A percentile compares a stretch with the other conserved stretches of the same genome.
phyloP scores from a whole-genome alignment of 2,329 filamentous ascomycete species.

The Epichloe coenophiala region DNA sequence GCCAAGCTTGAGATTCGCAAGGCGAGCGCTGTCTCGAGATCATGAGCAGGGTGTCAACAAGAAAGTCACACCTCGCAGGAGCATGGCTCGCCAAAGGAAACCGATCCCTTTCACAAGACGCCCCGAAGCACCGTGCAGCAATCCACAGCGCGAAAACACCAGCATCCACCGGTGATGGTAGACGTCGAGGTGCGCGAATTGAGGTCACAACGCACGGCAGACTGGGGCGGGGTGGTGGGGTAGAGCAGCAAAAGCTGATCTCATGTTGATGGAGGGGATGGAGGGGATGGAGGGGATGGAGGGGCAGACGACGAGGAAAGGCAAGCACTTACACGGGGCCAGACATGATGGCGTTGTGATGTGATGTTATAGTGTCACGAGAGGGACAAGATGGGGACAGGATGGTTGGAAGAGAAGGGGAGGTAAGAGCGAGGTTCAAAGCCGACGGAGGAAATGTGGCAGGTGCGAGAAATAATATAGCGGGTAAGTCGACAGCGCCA shows the following conservation, averaged over 20 bases:
- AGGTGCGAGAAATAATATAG: constrained; percentile 7
- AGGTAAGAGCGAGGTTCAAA: constrained; percentile 6
- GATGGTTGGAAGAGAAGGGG: constrained; percentile 6
- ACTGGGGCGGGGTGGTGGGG: constrained; percentile 27
- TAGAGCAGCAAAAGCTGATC: constrained; percentile 11
- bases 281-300: constrained; percentile 6
- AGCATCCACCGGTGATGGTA: constrained; percentile 10
- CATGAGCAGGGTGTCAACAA: constrained; percentile 21
- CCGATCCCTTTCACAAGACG: neutral
- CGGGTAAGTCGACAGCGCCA: neutral
- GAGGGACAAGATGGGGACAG: constrained; percentile 2
- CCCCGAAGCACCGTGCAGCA: neutral
- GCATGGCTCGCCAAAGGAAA: neutral
- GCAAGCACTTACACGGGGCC: constrained; percentile 49
- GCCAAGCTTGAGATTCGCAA: constrained; percentile 61
- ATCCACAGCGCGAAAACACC: constrained; percentile 6
- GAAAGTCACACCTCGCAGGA: neutral
- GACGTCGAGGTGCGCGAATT: constrained; percentile 20
- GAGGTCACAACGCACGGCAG: constrained; percentile 16
- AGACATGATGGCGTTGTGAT: constrained; percentile 38
- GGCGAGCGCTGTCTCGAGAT: constrained; percentile 48
- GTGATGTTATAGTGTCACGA: neutral
- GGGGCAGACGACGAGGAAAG: constrained; percentile 7
- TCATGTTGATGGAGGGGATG: neutral
- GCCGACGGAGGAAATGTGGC: constrained; percentile 4